Percentiles rank a stretch among this genome's conserved stretches.
Conservation (phyloP, 768 basidiomycete genomes). For the Lentinus brumalis region DNA sequence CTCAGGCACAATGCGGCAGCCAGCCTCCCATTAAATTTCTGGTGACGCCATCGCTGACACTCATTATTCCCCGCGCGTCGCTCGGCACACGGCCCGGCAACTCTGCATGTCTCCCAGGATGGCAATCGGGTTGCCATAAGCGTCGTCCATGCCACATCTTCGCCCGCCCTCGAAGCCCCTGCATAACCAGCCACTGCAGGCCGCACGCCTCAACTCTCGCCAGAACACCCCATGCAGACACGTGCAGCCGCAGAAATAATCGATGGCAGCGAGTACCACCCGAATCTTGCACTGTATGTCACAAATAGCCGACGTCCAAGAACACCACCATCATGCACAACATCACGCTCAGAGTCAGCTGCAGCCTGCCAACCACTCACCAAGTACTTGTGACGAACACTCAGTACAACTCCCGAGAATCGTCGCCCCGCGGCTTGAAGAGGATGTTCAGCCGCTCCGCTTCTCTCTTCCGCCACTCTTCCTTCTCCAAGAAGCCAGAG, state of each 20-base stretch:
- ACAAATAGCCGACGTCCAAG: not conserved
- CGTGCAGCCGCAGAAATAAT: no score
- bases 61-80: not conserved
- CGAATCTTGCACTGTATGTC: not conserved
- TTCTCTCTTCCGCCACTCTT: slow-evolving; percentile 55
- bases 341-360: not conserved
- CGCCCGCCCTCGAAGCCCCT: no score
- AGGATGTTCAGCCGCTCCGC: slow-evolving; percentile 62
- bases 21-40: not conserved
- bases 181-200: no score
- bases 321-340: not conserved
- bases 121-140: slow-evolving; percentile 8
- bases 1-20: slow-evolving; percentile 10
- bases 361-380: not conserved
- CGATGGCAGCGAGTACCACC: not conserved
- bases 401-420: slow-evolving; percentile 64
- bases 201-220: no score
- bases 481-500: slow-evolving; percentile 71
- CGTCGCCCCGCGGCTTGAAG: slow-evolving; percentile 62
- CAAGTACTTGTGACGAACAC: not conserved
- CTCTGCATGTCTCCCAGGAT: not conserved
- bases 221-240: no score
- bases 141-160: not conserved
- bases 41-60: slow-evolving; percentile 17
- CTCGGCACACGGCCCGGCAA: slow-evolving; percentile 3